Percentiles rank a stretch among this genome's conserved stretches.
Evolutionary conservation across 805 yeast species (phyloP).

Genomic region (Yamadazyma philogaea): DNA sequence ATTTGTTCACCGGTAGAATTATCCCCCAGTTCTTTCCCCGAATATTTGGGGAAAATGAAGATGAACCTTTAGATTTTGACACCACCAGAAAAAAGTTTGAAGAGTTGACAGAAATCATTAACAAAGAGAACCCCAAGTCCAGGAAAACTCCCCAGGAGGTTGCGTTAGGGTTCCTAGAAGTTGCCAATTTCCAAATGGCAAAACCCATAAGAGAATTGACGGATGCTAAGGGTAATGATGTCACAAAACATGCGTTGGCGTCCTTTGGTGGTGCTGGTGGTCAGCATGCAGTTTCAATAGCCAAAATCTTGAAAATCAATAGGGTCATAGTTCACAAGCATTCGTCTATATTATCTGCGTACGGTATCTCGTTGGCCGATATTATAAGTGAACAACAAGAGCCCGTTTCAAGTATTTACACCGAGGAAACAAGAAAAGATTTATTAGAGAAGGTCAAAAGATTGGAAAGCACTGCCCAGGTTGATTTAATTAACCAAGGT

Average conservation of each 20-base stretch:
- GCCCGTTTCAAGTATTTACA: conserved; percentile 52
- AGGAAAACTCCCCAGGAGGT: conserved; percentile 59
- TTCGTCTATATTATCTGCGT: conserved; percentile 81
- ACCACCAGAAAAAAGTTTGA: conserved; percentile 49
- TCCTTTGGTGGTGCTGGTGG: conserved; percentile 95
- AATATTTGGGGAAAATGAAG: conserved; percentile 78
- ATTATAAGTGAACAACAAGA: conserved; percentile 75
- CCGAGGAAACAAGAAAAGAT: conserved; percentile 24
- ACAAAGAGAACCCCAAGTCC: conserved; percentile 43
- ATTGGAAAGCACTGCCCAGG: conserved; percentile 11
- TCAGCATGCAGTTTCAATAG: conserved; percentile 80
- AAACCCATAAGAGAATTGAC: conserved; percentile 82
- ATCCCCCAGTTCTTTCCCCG: conserved; percentile 74
- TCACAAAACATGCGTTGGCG: conserved; percentile 65
- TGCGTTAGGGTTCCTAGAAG: conserved; percentile 77
- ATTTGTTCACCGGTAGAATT: conserved; percentile 66
- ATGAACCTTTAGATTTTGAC: conserved; percentile 63
- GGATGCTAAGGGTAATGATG: conserved; percentile 76
- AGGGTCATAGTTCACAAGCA: conserved; percentile 73
- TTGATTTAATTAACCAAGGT: conserved; percentile 15
- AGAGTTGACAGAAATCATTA: conserved; percentile 55
- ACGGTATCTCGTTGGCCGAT: conserved; percentile 85
- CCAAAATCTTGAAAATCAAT: conserved; percentile 63
- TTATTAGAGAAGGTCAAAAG: conserved; percentile 14
- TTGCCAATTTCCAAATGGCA: conserved; percentile 86